A percentile compares a stretch with the other conserved stretches of the same genome.
Conservation (phyloP, 169 alveolate species). For the Plasmodium vivax region DNA sequence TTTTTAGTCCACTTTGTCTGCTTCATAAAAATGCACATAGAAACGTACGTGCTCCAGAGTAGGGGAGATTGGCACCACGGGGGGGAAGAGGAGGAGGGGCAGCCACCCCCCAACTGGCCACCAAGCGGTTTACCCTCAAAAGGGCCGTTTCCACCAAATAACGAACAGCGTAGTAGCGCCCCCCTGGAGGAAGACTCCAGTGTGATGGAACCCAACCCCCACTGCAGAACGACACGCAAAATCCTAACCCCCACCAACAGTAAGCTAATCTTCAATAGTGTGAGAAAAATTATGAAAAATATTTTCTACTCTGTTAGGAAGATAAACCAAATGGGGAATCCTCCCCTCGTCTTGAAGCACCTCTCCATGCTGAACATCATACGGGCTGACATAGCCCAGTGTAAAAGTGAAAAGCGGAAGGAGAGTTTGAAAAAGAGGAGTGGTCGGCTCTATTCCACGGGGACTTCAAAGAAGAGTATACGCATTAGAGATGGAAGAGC, state of each 20-base stretch:
- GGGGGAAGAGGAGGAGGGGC: not conserved
- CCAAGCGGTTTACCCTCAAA: not conserved
- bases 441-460: not conserved
- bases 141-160: not conserved
- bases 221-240: not conserved
- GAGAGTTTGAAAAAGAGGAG: not conserved
- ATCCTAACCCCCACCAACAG: not conserved
- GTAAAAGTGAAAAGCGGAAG: not conserved
- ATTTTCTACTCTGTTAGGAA: conserved; percentile 24
- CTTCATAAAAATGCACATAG: conserved; percentile 39
- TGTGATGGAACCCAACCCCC: not conserved
- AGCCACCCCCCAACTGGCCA: not conserved
- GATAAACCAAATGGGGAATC: conserved; percentile 27
- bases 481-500: not conserved
- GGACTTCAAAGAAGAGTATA: not conserved
- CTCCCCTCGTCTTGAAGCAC: conserved; percentile 4
- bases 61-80: not conserved
- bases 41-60: conserved; percentile 10
- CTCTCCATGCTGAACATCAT: conserved; percentile 18
- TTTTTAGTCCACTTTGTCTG: conserved; percentile 43
- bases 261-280: conserved; percentile 22
- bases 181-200: not conserved
- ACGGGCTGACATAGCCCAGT: conserved; percentile 6
- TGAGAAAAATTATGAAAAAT: conserved; percentile 56
- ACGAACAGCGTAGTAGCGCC: not conserved